phyloP scores from a whole-genome alignment of 2,329 filamentous ascomycete genomes.

The Verticillium albo-atrum region DNA sequence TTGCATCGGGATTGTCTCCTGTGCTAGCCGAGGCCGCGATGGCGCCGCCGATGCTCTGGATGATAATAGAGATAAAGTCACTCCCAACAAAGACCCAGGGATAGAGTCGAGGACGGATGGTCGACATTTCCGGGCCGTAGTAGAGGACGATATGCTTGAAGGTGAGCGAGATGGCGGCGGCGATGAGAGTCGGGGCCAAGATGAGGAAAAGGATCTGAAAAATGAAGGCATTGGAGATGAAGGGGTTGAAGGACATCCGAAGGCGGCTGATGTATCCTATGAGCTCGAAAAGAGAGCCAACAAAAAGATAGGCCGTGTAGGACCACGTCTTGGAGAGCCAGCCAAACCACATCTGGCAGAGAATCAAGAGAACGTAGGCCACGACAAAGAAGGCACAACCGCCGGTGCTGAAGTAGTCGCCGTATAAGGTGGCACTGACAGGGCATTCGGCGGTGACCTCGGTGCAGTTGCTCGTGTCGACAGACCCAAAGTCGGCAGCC shows the following conservation, averaged over 20 bases:
- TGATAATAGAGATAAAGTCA: conserved; percentile 34
- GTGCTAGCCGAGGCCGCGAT: conserved; percentile 4
- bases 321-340: neutral
- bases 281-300: neutral
- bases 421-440: conserved; percentile 42
- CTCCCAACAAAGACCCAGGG: conserved; percentile 45
- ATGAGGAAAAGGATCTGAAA: conserved; percentile 36
- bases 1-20: neutral
- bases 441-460: neutral
- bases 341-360: neutral
- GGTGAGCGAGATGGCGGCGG: conserved; percentile 40
- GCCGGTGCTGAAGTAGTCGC: conserved; percentile 64
- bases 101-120: conserved; percentile 36
- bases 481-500: too few relatives aligned
- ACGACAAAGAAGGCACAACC: conserved; percentile 89
- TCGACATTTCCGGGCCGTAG: conserved; percentile 33
- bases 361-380: conserved; percentile 61
- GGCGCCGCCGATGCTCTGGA: conserved; percentile 16
- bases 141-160: conserved; percentile 40
- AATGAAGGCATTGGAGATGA: conserved; percentile 31
- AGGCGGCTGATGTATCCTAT: neutral
- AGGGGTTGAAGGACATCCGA: conserved; percentile 26
- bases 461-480: neutral
- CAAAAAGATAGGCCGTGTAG: neutral
- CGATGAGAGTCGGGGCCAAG: conserved; percentile 36